A percentile compares a stretch with the other conserved stretches of the same genome.
These are phyloP conservation scores for Clathrus columnatus DNA, from an alignment of 768 basidiomycete genomes.

Conservation along the genomic window DNA sequence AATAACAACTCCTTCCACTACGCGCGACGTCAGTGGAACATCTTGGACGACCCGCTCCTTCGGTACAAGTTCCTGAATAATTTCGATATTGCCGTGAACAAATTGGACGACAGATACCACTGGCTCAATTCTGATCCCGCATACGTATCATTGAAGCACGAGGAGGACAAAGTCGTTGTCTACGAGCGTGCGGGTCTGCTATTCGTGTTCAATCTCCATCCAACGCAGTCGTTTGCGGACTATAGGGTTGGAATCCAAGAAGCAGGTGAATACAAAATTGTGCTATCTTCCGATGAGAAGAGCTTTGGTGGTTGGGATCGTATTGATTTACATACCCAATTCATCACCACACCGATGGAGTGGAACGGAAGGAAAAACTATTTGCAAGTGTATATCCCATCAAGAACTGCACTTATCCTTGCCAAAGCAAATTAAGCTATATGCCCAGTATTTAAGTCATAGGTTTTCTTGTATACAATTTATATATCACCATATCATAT, in stretches of 20 bases:
- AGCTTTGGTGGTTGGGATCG: conserved; percentile 88
- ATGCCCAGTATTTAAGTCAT: neutral
- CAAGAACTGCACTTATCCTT: conserved; percentile 58
- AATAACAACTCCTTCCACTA: conserved; percentile 96
- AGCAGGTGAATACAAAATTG: conserved; percentile 74
- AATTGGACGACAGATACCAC: conserved; percentile 62
- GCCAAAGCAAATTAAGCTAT: conserved; percentile 27
- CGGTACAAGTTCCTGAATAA: conserved; percentile 93
- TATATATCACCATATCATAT: too few species aligned
- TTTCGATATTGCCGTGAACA: conserved; percentile 91
- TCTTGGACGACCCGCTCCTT: conserved; percentile 75
- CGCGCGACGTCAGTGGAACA: conserved; percentile 93
- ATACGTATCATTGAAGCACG: conserved; percentile 90
- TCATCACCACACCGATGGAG: conserved; percentile 74
- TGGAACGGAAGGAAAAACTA: conserved; percentile 95
- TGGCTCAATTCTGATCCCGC: conserved; percentile 86
- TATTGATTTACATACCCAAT: conserved; percentile 51
- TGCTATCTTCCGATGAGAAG: conserved; percentile 80
- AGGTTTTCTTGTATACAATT: neutral
- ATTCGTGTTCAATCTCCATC: conserved; percentile 97
- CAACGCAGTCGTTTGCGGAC: conserved; percentile 81
- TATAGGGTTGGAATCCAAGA: conserved; percentile 88
- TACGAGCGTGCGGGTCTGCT: conserved; percentile 90
- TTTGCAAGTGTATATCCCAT: conserved; percentile 71
- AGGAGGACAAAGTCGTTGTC: conserved; percentile 85